Conservation (phyloP, 2,329 filamentous ascomycete species). For the Zymoseptoria crescenta region DNA sequence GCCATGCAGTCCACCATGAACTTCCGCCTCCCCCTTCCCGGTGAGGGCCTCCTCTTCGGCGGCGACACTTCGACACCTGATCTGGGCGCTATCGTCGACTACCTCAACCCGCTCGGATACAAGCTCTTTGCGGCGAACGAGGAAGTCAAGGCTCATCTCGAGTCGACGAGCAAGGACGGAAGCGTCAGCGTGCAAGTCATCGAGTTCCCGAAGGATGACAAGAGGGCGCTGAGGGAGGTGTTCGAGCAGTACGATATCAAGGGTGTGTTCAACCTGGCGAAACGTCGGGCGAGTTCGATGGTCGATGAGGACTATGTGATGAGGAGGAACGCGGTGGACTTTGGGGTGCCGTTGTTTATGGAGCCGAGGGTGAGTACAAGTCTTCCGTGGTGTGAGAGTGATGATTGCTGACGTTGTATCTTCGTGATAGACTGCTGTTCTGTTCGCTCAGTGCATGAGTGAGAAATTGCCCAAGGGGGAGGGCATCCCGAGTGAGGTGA, state of each 20-base stretch:
- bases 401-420: conserved; percentile 3
- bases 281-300: conserved; percentile 71
- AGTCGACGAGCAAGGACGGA: conserved; percentile 57
- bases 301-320: conserved; percentile 96
- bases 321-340: conserved; percentile 91
- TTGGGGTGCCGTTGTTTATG: conserved; percentile 96
- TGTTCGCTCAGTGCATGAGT: conserved; percentile 95
- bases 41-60: conserved; percentile 90
- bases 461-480: conserved; percentile 86
- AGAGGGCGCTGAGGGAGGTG: conserved; percentile 85
- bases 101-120: conserved; percentile 82
- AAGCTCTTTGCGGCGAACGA: conserved; percentile 83
- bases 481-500: conserved; percentile 84
- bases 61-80: conserved; percentile 66
- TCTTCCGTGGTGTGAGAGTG: not conserved
- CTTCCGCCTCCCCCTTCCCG: conserved; percentile 91
- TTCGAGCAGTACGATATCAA: conserved; percentile 96
- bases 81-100: conserved; percentile 75
- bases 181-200: conserved; percentile 75
- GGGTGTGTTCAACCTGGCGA: conserved; percentile 90
- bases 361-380: conserved; percentile 73
- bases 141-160: conserved; percentile 75
- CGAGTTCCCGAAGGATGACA: conserved; percentile 93
- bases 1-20: conserved; percentile 97
- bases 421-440: conserved; percentile 67